Evolutionary conservation across 2,329 filamentous ascomycete genomes (phyloP).

Genomic region (Diplodia sapinea): DNA sequence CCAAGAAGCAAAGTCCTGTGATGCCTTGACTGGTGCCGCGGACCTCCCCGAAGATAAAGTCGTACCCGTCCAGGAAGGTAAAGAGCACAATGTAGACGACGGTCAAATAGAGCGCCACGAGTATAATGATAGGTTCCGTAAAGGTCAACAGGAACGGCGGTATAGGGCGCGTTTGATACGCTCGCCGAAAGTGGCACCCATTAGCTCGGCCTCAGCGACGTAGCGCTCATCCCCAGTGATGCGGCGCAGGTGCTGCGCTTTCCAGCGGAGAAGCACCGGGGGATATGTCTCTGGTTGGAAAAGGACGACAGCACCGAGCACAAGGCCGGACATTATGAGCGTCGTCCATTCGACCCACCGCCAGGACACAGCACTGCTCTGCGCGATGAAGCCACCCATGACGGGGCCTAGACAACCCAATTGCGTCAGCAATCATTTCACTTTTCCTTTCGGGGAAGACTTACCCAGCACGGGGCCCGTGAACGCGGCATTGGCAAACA

Average conservation of each 20-base stretch:
- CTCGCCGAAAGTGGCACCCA: constrained; percentile 46
- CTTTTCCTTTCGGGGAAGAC: background rate
- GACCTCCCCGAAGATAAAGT: constrained; percentile 58
- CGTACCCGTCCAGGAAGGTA: constrained; percentile 60
- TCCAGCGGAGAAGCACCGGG: constrained; percentile 47
- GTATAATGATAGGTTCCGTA: constrained; percentile 53
- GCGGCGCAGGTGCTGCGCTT: constrained; percentile 42
- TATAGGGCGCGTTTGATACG: constrained; percentile 48
- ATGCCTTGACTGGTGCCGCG: constrained; percentile 54
- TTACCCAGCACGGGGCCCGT: constrained; percentile 42
- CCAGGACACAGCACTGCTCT: constrained; percentile 46
- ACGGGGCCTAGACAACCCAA: constrained; percentile 41
- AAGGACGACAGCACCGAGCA: constrained; percentile 44
- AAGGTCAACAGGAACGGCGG: constrained; percentile 52
- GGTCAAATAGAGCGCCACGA: constrained; percentile 58
- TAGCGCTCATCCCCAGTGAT: constrained; percentile 52
- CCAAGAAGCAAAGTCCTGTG: constrained; percentile 57
- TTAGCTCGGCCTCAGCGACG: constrained; percentile 54
- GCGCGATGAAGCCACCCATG: constrained; percentile 44
- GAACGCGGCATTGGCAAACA: constrained; percentile 56
- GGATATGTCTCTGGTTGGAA: constrained; percentile 60
- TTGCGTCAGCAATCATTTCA: background rate
- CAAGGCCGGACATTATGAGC: constrained; percentile 43
- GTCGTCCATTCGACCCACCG: constrained; percentile 48
- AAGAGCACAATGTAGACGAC: constrained; percentile 63